Conservation (phyloP, 192 early-diverging fungal genomes). For the Umbelopsis ramanniana region DNA sequence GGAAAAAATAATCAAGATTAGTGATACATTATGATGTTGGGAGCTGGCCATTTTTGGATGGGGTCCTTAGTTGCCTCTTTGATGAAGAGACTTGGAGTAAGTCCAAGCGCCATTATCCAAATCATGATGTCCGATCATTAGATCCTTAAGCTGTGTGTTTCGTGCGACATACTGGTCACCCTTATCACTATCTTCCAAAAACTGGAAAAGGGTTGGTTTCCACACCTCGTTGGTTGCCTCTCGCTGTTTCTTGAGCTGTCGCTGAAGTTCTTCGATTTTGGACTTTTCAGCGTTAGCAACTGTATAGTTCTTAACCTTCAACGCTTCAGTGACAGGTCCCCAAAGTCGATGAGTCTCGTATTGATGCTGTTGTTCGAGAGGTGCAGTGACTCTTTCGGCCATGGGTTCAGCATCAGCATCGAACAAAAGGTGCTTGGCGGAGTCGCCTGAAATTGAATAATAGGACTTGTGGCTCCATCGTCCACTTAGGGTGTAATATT, state of each 20-base stretch:
- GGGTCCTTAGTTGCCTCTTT: not conserved
- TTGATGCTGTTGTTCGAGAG: conserved; percentile 60
- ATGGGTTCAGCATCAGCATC: conserved; percentile 64
- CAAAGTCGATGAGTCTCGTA: conserved; percentile 75
- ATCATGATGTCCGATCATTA: conserved; percentile 24
- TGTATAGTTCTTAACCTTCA: conserved; percentile 66
- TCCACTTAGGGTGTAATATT: conserved; percentile 33
- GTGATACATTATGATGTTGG: conserved; percentile 6
- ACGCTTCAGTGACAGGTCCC: conserved; percentile 66
- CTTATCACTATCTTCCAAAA: conserved; percentile 27
- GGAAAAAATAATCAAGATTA: not conserved
- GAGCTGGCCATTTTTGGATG: not conserved
- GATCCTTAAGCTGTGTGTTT: conserved; percentile 5
- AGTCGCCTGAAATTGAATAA: conserved; percentile 18
- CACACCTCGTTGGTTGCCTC: conserved; percentile 54
- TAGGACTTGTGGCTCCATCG: conserved; percentile 45
- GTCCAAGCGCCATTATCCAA: conserved; percentile 40
- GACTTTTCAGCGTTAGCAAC: conserved; percentile 69
- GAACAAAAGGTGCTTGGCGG: conserved; percentile 58
- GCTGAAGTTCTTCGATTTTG: conserved; percentile 70
- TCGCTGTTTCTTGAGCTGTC: conserved; percentile 62
- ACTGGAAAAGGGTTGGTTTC: conserved; percentile 35
- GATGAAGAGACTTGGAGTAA: conserved; percentile 38
- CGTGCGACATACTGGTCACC: conserved; percentile 19
- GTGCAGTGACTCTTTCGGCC: conserved; percentile 60